Evolutionary conservation across 148 eudicot genomes (phyloP), one percentile per base, ranked within the genome.

Genomic region (Vaccinium vitisidaea): DNA sequence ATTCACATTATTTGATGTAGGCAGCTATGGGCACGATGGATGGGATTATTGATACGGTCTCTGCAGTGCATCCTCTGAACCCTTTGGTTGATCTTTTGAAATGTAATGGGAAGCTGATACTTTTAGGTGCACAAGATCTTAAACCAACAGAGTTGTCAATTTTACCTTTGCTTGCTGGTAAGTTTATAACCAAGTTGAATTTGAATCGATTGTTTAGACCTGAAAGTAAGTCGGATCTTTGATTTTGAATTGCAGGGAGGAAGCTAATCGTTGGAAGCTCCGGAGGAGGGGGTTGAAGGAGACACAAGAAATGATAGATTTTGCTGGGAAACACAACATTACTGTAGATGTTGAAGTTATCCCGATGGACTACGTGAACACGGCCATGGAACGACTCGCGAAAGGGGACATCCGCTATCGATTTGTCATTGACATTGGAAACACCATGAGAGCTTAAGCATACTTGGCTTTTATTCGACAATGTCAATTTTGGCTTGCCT

Each of bases 231-330:
- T 30, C 30, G 18, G 13, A 30, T 1, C 19, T 32, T 75, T 7
- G 8, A 12, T 75, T 75, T 74, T 74, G 77, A 19, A 43, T 74
- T 56, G 71, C 56, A 81, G 75, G 83, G n/a, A 81, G 83, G 83
- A 81, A 81, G 75, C 25, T 65, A 8, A 48, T 81, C 46, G 39
- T 12, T 12, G 59, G n/a, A n/a, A n/a, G n/a, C n/a, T n/a, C n/a
- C n/a, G n/a, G n/a, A n/a, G n/a, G n/a, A n/a, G n/a, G n/a, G n/a
- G n/a, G n/a, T 15, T 82, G 84, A 67, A 82, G 46, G 84, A 82
- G 76, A 82, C 77, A 9, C 84, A 82, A 82, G 84, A 82, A 82
- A 82, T 82, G 77, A 10, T 82, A 30, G 84, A 82, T 65, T 69
- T 82, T 82, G 84, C 77, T 1, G 48, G 76, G 61, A 49, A 82